Base-by-base conservation (phyloP, 73 alveolate genomes). In the Paramecium octaurelia region DNA sequence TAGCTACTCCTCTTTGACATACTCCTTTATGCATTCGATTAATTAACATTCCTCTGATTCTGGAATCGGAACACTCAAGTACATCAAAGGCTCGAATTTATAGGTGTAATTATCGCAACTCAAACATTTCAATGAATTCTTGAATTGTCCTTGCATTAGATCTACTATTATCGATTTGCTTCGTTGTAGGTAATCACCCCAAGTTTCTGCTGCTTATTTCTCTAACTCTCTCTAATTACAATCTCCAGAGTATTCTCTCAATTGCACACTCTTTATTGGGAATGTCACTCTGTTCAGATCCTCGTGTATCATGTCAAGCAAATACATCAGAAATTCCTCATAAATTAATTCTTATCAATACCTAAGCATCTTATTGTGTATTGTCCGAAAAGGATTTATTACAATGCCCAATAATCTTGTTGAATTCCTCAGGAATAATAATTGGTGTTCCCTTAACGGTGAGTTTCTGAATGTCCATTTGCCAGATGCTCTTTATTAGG, bases 271-370 rank as follows among this genome's bases (percentile, higher is more conserved):
- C 42, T 38, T 38, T 4, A 80, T 59, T 0, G 86, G 86, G 20
- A 58, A 70, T 71, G 57, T 60, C 2, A 89, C 98, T 76, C 99
- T 94, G 87, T 97, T 97, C 86, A 98, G 92, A 93, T 98, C 99
- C 93, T 98, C 99, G 95, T 98, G 99, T 57, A 98, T 92, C 48
- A 96, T 94, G 85, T 98, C 99, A 20, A 98, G 85, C 88, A 97
- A 94, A 94, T 96, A 97, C 75, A 97, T 97, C 40, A 97, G 88
- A 94, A 98, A 98, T 86, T 98, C 99, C 95, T 98, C 77, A 70
- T 31, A 70, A 31, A 24, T 70, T 35, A 70, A 31, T 29, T 11
- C 9, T 20, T 20, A 70, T 70, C 12, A 20, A 35, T 70, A 70
- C 86, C 12, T 70, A 96, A 23, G 99, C 97, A 89, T 98, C 99